Evolutionary conservation across 768 basidiomycete genomes (phyloP), one percentile per base, ranked within the genome.

Genomic region (Boletus reticulatus): DNA sequence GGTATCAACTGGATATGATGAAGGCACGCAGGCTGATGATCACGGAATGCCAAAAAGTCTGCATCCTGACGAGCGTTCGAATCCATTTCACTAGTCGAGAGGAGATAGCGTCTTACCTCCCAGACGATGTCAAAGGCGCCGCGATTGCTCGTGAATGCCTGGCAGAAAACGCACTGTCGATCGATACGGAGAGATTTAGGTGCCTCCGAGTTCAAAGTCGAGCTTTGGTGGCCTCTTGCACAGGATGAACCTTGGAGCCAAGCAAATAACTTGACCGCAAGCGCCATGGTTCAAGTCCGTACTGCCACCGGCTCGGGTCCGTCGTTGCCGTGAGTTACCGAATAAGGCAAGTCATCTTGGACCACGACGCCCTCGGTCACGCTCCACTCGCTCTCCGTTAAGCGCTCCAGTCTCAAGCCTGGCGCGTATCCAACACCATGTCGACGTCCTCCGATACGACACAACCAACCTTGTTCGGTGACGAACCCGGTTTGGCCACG

Each of bases 1-100:
- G 84, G 81, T 27, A 82, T 74, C 41, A 85, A 57, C 51, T 77
- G 78, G 37, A 82, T 71, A 59, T 85, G 84, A 39, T 80, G 72
- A 51, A 65, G 58, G 44, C 78, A 72, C 1, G 81, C 78, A 6
- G 84, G 83, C n/a, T 62, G 73, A 44, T 68, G 69, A 59, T 85
- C 84, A 44, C 72, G 65, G 50, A 85, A 84, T 5, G 80, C 82
- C 12, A 84, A 53, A 55, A 83, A 82, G 5, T 62, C 60, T 1
- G 73, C 67, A 55, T 82, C 78, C 82, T 84, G 32, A 7, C 27
- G 22, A 27, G 20, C 16, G 11, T 27, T 42, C 38, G 37, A 36
- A 43, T 43, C 29, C 22, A 14, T 47, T 7, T 2, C 5, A 22
- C 2, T 1, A 4, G n/a, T 20, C 48, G 7, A 19, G 22, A 22